Evolutionary conservation across 1,284 basidiomycete genomes (phyloP), one percentile per base, ranked within the genome.

Genomic region (Cystobasidiaceae sp.): DNA sequence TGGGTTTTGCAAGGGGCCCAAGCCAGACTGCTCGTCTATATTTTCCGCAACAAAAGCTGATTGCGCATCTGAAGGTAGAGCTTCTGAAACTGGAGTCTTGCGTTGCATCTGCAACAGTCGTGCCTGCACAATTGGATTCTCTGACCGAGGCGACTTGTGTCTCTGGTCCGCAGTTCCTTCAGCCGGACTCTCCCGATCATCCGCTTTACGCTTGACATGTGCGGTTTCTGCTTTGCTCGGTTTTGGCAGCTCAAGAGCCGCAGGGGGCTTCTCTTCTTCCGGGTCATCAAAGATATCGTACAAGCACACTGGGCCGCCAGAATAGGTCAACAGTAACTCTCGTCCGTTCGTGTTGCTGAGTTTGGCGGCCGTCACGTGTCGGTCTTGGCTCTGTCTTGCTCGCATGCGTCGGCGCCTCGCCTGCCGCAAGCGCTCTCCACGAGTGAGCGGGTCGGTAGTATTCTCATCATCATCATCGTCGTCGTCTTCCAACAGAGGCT

Each of bases 301-400:
- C 19, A 74, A 69, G 51, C 73, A 75, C 8, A 77, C 68, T 4
- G 69, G 68, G 7, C 67, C 71, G 2, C 66, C 71, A 5, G 68
- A 71, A 64, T 76, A 76, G 1, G 71, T 71, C 9, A 75, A 66
- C 27, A 76, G 58, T 11, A 76, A 52, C 5, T 77, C 74, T 34
- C 72, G 50, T 5, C 73, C 69, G 30, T 73, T 70, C 15, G 54
- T 23, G 19, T 74, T 71, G 58, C 65, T 69, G 13, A 77, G 64
- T 51, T 75, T 75, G 54, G 72, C 72, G 0, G 76, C 74, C 27
- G 75, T 75, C 67, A 77, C 71, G 56, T 73, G 71, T 44, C 70
- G 25, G 15, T 52, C 50, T 44, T 63, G 19, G 19, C 41, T 46
- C 17, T 21, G 15, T n/a, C 63, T 30, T 2, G 52, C 62, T 45